Conservation (phyloP, 2,329 filamentous ascomycete genomes). For the Microsporum canis region DNA sequence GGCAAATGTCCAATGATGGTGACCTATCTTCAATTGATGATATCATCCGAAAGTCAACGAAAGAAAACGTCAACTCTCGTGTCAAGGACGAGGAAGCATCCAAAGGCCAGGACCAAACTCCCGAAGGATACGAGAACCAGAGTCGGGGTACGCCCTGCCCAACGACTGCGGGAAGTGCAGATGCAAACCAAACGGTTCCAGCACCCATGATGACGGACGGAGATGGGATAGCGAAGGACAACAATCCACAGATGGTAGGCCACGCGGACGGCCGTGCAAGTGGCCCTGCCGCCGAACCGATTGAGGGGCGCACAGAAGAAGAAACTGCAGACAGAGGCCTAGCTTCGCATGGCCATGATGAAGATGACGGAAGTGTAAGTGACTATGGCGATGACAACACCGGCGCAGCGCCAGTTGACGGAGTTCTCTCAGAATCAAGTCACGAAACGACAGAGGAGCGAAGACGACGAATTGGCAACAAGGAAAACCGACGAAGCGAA, state of each 20-base stretch:
- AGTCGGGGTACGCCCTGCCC: not conserved
- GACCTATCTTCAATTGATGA: conserved; percentile 40
- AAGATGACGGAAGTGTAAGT: not conserved
- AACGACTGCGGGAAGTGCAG: not conserved
- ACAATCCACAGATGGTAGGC: not conserved
- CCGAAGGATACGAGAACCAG: not conserved
- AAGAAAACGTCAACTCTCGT: not conserved
- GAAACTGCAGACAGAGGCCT: not conserved
- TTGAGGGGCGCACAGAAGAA: not conserved
- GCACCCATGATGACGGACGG: not conserved
- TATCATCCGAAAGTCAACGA: not conserved
- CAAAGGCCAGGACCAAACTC: not conserved
- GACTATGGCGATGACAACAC: conserved; percentile 12
- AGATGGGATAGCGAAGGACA: not conserved
- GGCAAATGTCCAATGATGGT: conserved; percentile 65
- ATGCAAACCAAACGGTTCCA: not conserved
- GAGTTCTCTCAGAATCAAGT: conserved; percentile 3
- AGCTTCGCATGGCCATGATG: not conserved
- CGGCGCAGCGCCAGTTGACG: not conserved
- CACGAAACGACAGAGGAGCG: conserved; percentile 15
- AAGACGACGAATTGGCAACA: conserved; percentile 20
- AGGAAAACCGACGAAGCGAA: conserved; percentile 40
- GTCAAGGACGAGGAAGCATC: not conserved
- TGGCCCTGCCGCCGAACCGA: not conserved
- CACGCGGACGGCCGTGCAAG: not conserved